Base-by-base conservation (phyloP, 345 rosid species). In the Microcos paniculata region DNA sequence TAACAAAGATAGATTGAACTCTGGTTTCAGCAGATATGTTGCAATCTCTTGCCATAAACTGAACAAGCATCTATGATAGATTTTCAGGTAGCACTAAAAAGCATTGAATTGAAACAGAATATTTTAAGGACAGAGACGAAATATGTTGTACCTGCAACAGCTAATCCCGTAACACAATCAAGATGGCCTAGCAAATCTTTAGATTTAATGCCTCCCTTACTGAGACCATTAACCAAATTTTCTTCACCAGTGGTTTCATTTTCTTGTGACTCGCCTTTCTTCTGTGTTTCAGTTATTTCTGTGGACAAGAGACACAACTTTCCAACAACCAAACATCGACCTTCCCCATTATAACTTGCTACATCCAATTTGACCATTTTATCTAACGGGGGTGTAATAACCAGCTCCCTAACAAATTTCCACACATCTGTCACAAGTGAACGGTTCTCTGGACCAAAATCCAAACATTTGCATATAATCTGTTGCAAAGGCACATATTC, bases 141-240 rank as follows among this genome's bases (percentile, higher is more conserved):
- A 23, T 51, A 72, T 21, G 49, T 43, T 77, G 78, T 83, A 95
- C 99, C 98, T 89, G 94, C 99, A 59, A 93, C 3, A 1, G 96
- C 89, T 68, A 95, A 88, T 69, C 89, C 92, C 0, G 98, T 93
- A 71, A 95, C 84, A 79, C 88, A 84, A 85, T 85, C 94, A 73
- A 86, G 91, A 82, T 93, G 99, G 55, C 97, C 93, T 64, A 40
- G 84, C 80, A 93, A 40, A 69, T 86, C 90, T 82, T 82, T 91
- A 52, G 79, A 82, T 77, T 87, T 87, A 58, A 91, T 71, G 49
- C 82, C 85, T 72, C 88, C 89, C 72, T 82, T 75, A 19, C 81
- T 75, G 71, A 93, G 72, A 31, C 86, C 89, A 63, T 84, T 83
- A 59, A 81, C 63, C 78, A 56, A 40, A 28, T 84, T 87, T 77